Base-by-base conservation (phyloP, 2,329 filamentous ascomycete species). In the Aspergillus viridinutans region DNA sequence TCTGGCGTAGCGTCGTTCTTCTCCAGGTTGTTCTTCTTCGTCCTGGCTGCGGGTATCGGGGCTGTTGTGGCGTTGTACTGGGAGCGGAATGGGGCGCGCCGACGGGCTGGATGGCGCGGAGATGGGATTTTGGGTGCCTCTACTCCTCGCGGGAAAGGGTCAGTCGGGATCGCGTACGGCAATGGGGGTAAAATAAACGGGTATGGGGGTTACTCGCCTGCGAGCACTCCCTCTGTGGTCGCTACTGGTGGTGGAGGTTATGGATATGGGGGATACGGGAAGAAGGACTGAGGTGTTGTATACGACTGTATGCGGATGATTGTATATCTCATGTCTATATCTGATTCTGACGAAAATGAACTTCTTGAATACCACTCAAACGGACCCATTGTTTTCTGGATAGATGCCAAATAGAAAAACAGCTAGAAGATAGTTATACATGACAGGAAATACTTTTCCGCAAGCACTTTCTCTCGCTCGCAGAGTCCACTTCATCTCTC, bases 151-250 rank as follows among this genome's bases (percentile, higher is more conserved):
- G 67, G 66, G 2, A 79, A 77, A 48, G 78, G 79, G 17, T 76
- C 78, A 23, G 73, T 81, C 51, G 83, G 81, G 53, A 69, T 85
- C 52, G 78, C 78, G 7, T 85, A 83, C 70, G 65, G 83, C 71
- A 54, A 79, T 81, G 61, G 82, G 76, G 72, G 80, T 45, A 70
- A 80, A 58, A 65, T 81, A 61, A 83, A 79, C 75, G 77, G 80
- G 53, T 84, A 86, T 72, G 83, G 83, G 47, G 80, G 80, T 51
- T 83, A 85, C 65, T 75, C 80, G 61, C 68, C 77, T 62, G 67
- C 71, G 55, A 68, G 67, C 20, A 62, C 66, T 69, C 68, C 71
- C 56, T 61, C 53, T 52, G 66, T 61, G 21, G 50, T 38, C 14
- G 32, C 59, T 21, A 60, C 61, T 1, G 59, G 60, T 52, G 62